Evolutionary conservation across 1,139 yeast species (phyloP), one percentile per base, ranked within the genome.

Genomic region (Kurtzmaniella quercitrusa): DNA sequence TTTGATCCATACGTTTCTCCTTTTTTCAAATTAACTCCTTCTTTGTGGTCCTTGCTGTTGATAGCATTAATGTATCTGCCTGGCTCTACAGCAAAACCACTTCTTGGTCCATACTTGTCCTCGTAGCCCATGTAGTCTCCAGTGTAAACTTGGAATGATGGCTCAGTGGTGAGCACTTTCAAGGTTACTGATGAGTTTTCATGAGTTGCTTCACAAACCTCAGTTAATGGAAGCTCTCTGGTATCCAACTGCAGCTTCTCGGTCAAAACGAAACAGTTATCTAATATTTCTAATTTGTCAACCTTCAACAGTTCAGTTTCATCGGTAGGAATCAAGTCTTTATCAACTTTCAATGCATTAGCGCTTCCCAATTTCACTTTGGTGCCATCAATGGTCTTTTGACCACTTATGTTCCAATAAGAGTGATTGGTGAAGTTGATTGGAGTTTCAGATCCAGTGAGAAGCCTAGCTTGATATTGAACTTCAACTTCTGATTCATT

Each of bases 71-170:
- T 72, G 54, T 69, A 81, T 55, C 88, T 69, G 31, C 79, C 73
- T 29, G 86, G 82, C 59, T 83, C 90, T 39, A 81, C 66, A 50
- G 85, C 81, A 58, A 82, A 74, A 5, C 87, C 89, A 43, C 75
- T 62, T 58, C 87, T 71, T 25, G 67, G 56, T 23, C 66, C 63
- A 51, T 60, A 70, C 6, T 60, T 63, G 2, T 70, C 70, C 25
- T 56, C 54, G 37, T 73, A 66, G 46, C 70, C 55, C 45, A 75
- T 68, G 43, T 66, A 67, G 50, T 77, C 82, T 29, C 86, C 86
- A 33, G 88, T 80, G 61, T 82, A 83, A 43, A 83, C 68, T 60
- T 82, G 89, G 69, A 79, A 81, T 3, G 81, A 66, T 5, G 90
- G 90, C 49, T 83, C 90, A 1, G 89, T 82, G 9, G 86, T 68